These are phyloP conservation scores for Phytopythium aichiense DNA, from an alignment of 352 stramenopile species.

Conservation along the genomic window DNA sequence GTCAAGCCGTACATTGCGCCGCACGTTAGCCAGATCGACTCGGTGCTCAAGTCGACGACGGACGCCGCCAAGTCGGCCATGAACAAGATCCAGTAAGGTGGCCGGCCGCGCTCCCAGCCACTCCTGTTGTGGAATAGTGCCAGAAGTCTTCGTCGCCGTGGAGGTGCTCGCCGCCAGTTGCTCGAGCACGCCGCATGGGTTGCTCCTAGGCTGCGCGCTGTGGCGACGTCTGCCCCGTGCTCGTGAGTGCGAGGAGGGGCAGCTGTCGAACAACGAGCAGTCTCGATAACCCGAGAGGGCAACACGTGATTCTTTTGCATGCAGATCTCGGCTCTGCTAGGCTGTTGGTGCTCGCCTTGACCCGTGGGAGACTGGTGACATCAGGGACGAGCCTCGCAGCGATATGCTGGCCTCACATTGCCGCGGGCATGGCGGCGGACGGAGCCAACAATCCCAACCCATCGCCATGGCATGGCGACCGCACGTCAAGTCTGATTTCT, in stretches of 20 bases:
- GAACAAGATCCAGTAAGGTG: constrained; percentile 36
- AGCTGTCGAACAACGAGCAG: background rate
- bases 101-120: background rate
- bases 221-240: background rate
- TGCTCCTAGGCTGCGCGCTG: background rate
- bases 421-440: background rate
- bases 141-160: constrained; percentile 8
- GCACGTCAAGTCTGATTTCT: constrained; percentile 1
- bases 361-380: background rate
- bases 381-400: background rate
- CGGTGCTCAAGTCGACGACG: constrained; percentile 49
- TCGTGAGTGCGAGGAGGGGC: background rate
- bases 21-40: constrained; percentile 66
- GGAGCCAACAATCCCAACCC: background rate
- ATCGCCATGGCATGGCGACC: background rate
- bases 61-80: constrained; percentile 46
- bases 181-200: background rate
- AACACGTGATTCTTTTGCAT: constrained; percentile 5
- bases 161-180: background rate
- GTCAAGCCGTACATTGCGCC: constrained; percentile 82
- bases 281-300: constrained; percentile 5
- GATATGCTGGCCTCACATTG: background rate
- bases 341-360: too few species aligned
- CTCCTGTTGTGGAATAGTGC: constrained; percentile 6
- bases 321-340: background rate